Percentiles rank a stretch among this genome's conserved stretches.
Conservation (phyloP, 2,329 filamentous ascomycete genomes). For the Beauveria medogensis region DNA sequence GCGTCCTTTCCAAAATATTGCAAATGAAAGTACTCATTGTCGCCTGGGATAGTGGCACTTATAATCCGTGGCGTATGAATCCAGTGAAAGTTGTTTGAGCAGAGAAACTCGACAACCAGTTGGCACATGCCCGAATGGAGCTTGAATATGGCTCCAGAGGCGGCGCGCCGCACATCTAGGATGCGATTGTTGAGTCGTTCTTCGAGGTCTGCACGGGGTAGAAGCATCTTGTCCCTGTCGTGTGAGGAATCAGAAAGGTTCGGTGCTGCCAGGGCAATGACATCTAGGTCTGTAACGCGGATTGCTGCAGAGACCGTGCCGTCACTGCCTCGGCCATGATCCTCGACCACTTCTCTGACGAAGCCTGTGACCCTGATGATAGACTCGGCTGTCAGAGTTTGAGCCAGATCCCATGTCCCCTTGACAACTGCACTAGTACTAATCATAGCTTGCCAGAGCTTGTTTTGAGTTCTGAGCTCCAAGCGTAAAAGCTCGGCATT, state of each 20-base stretch:
- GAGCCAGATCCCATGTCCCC: neutral
- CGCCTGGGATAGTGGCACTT: neutral
- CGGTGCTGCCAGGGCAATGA: neutral
- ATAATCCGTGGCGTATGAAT: neutral
- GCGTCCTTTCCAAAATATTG: slow-evolving; percentile 1
- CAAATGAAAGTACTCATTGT: neutral
- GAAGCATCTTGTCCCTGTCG: no score
- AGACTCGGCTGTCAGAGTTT: neutral
- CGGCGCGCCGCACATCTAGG: neutral
- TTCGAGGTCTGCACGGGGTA: neutral
- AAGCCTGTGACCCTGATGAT: neutral
- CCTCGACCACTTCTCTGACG: neutral
- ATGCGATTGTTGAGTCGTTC: neutral
- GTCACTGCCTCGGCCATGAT: neutral
- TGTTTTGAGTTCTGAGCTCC: neutral
- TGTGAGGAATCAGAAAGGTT: neutral
- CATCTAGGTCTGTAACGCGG: neutral
- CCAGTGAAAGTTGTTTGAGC: neutral
- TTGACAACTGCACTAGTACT: neutral
- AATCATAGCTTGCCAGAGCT: neutral
- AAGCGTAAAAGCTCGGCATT: neutral
- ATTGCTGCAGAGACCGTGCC: neutral
- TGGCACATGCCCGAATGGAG: slow-evolving; percentile 6
- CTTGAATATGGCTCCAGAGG: neutral
- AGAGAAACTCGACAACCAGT: slow-evolving; percentile 4